Percentiles rank a stretch among this genome's conserved stretches.
Conservation (phyloP, 768 basidiomycete species). For the Kwoniella sp. region DNA sequence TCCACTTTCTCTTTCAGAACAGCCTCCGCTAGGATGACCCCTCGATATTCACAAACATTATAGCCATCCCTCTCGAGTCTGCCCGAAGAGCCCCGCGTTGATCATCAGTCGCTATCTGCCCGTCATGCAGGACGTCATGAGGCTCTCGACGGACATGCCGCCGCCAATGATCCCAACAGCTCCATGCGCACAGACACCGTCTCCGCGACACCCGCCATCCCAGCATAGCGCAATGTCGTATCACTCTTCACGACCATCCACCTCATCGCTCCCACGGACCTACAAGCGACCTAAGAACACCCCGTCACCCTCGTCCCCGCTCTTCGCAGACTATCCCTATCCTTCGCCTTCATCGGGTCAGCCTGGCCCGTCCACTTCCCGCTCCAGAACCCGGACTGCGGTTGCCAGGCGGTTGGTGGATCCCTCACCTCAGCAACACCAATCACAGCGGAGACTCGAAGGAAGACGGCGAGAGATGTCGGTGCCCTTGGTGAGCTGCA, state of each 20-base stretch:
- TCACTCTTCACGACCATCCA: slow-evolving; percentile 13
- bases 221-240: not conserved
- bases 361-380: not conserved
- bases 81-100: no score
- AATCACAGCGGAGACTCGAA: not conserved
- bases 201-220: not conserved
- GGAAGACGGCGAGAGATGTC: slow-evolving; percentile 36
- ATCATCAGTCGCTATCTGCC: no score
- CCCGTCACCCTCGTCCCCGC: slow-evolving; percentile 15
- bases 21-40: no score
- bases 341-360: not conserved
- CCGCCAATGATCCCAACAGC: slow-evolving; percentile 5
- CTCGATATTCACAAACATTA: no score
- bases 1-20: no score
- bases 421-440: slow-evolving; percentile 5
- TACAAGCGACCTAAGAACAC: slow-evolving; percentile 25
- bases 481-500: slow-evolving; percentile 43
- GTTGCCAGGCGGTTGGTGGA: slow-evolving; percentile 9
- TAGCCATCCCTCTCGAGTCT: no score
- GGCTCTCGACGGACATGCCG: no score
- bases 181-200: slow-evolving; percentile 3
- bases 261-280: slow-evolving; percentile 16
- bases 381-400: slow-evolving; percentile 4
- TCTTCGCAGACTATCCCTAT: no score
- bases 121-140: no score